phyloP scores from a whole-genome alignment of 352 stramenopile genomes.

The Phytophthora litchii region DNA sequence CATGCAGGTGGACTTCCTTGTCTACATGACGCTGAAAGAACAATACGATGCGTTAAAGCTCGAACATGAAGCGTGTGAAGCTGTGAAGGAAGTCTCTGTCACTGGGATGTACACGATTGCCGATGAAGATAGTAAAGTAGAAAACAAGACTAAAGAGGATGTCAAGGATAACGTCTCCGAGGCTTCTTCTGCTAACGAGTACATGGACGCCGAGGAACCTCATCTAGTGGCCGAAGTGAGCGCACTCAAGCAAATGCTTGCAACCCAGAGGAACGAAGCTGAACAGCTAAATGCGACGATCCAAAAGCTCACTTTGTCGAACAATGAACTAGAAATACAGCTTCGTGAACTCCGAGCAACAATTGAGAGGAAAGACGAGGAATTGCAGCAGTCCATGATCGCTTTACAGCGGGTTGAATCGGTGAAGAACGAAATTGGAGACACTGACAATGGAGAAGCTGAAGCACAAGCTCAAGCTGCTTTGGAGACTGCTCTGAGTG shows the following conservation, averaged over 20 bases:
- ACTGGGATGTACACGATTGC: conserved; percentile 23
- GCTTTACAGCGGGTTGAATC: conserved; percentile 28
- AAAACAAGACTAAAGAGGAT: conserved; percentile 7
- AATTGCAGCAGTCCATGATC: conserved; percentile 25
- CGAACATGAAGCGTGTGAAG: conserved; percentile 42
- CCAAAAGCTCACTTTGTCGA: conserved; percentile 24
- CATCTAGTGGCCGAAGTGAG: conserved; percentile 58
- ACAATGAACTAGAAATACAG: conserved; percentile 31
- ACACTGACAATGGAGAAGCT: conserved; percentile 18
- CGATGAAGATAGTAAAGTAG: conserved; percentile 21
- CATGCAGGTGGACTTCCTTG: conserved; percentile 60
- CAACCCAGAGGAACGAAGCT: conserved; percentile 22
- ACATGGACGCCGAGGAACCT: conserved; percentile 59
- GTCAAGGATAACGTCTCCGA: conserved; percentile 45
- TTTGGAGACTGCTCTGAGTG: conserved; percentile 33
- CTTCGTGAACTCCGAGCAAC: conserved; percentile 21
- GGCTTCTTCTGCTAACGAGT: conserved; percentile 62
- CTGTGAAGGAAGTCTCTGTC: conserved; percentile 9
- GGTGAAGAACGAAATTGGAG: conserved; percentile 21
- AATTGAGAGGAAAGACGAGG: conserved; percentile 32
- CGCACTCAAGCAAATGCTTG: conserved; percentile 48
- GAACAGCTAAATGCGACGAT: conserved; percentile 30
- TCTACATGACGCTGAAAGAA: conserved; percentile 59
- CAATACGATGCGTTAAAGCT: conserved; percentile 56
- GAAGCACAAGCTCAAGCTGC: conserved; percentile 31